Conservation (phyloP, 1,284 basidiomycete genomes). For the Peniophora sp. region DNA sequence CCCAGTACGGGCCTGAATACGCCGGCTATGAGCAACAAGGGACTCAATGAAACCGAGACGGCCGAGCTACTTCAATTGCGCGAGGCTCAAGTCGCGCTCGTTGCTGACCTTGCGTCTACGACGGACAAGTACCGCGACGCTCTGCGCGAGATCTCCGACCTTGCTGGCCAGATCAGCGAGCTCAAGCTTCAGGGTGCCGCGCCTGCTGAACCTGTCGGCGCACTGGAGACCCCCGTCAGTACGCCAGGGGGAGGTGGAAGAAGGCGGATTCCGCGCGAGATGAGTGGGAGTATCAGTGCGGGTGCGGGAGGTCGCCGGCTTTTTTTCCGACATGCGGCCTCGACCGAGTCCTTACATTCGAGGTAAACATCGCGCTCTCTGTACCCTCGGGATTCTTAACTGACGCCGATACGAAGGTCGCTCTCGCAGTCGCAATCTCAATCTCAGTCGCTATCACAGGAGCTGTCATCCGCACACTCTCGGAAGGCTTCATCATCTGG, state of each 20-base stretch:
- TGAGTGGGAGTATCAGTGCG: conserved; percentile 35
- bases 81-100: conserved; percentile 65
- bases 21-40: not conserved
- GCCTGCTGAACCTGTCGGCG: conserved; percentile 42
- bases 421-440: conserved; percentile 83
- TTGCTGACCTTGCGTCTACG: conserved; percentile 72
- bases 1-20: conserved; percentile 6
- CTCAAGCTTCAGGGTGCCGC: conserved; percentile 57
- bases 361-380: conserved; percentile 44
- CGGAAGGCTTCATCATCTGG: conserved; percentile 69
- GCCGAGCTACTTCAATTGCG: conserved; percentile 50
- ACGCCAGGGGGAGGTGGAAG: conserved; percentile 41
- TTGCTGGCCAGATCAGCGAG: conserved; percentile 79
- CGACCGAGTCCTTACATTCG: conserved; percentile 75
- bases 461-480: conserved; percentile 84
- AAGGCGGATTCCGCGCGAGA: conserved; percentile 35
- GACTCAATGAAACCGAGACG: conserved; percentile 18
- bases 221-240: conserved; percentile 29
- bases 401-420: conserved; percentile 40
- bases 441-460: conserved; percentile 91
- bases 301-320: conserved; percentile 43
- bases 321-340: conserved; percentile 83
- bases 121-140: conserved; percentile 82
- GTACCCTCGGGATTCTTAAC: conserved; percentile 8
- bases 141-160: conserved; percentile 80